Evolutionary conservation across 2,329 filamentous ascomycete genomes (phyloP), one percentile per base, ranked within the genome.

Genomic region (Pseudopyrenochaeta lycopersici): DNA sequence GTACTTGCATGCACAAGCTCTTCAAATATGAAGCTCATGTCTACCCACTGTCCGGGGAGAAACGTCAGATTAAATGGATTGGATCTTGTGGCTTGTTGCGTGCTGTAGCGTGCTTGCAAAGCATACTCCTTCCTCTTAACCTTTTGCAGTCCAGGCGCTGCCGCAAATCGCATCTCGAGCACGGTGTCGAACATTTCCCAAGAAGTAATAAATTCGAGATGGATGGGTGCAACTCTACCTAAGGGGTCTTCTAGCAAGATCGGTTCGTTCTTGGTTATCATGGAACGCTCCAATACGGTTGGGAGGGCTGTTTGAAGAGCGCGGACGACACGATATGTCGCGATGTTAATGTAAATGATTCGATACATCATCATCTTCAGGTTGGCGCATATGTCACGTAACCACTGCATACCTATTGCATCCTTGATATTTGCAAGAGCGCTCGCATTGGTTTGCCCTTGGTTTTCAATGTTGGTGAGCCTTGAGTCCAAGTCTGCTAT

Each of bases 1-100:
- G 48, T 14, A 46, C 67, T 30, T 67, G 65, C 2, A 72, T 70
- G 68, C 58, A 63, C 30, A 6, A 9, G 18, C 43, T 54, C 4
- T 23, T 71, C 10, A n/a, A n/a, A n/a, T 56, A 67, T 20, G 40
- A 58, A 4, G 61, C 39, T 18, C 60, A 62, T 63, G 3, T 56
- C 51, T 12, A 63, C 43, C 9, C 41, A 43, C 29, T 58, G 58
- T 6, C 60, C 60, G 17, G 60, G 60, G 2, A 63, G 41, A 20
- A 63, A 59, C 17, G 4, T 59, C 29, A 41, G 43, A 59, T 18
- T 31, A 11, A 27, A 20, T 29, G 1, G 33, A 33, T 35, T 35
- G 48, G 7, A 51, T 32, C 14, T 60, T 49, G 2, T 58, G 56
- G 33, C 47, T 48, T n/a, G n/a, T n/a, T n/a, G n/a, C 33, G 43